phyloP scores from a whole-genome alignment of 177 flowering plant species.

The Tripterygium wilfordii region DNA sequence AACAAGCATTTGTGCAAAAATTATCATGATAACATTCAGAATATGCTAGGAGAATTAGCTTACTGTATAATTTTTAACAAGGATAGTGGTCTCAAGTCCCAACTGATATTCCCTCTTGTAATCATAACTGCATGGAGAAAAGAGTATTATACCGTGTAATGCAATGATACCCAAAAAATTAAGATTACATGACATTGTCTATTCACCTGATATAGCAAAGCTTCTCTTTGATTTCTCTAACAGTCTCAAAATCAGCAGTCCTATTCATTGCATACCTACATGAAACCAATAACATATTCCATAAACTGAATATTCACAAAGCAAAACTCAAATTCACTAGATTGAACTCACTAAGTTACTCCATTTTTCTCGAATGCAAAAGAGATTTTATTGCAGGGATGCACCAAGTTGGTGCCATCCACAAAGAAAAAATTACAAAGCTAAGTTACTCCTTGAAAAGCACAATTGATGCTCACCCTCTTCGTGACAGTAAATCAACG shows the following conservation, averaged over 20 bases:
- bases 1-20: background rate
- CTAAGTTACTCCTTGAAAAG: background rate
- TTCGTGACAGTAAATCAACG: constrained; percentile 84
- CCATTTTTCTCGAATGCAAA: too few species aligned
- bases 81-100: constrained; percentile 97
- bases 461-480: constrained; percentile 65
- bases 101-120: constrained; percentile 93
- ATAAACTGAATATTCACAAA: constrained; percentile 22
- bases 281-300: constrained; percentile 36
- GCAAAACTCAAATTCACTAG: background rate
- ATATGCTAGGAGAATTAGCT: constrained; percentile 23
- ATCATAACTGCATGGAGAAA: constrained; percentile 63
- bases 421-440: too few species aligned
- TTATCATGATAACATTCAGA: background rate
- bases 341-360: background rate
- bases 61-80: constrained; percentile 94
- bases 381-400: too few species aligned
- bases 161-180: too few species aligned
- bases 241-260: constrained; percentile 90
- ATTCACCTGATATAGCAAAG: constrained; percentile 89
- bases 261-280: constrained; percentile 89
- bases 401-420: too few species aligned
- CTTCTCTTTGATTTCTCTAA: constrained; percentile 93
- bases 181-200: background rate
- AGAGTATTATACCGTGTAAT: constrained; percentile 4